Conservation (phyloP, 345 rosid genomes). For the Euclidium syriacum region DNA sequence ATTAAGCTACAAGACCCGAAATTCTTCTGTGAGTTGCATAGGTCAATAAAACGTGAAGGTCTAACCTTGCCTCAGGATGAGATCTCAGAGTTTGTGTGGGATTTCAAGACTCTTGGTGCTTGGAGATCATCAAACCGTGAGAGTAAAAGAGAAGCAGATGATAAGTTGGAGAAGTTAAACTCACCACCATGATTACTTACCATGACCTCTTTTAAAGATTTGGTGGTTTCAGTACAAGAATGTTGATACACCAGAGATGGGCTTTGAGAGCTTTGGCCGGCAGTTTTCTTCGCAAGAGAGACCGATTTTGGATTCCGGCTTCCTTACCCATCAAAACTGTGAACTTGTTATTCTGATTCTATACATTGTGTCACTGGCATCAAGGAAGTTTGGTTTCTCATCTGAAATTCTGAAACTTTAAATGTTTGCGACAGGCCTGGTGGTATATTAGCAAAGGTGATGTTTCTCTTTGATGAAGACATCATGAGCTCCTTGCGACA, state of each 20-base stretch:
- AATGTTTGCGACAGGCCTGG: constrained; percentile 51
- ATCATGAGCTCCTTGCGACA: constrained; percentile 53
- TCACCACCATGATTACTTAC: constrained; percentile 9
- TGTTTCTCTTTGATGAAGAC: constrained; percentile 33
- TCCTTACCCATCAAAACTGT: not conserved
- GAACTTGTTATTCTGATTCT: constrained; percentile 14
- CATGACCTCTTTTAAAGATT: not conserved
- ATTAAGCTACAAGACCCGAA: constrained; percentile 77
- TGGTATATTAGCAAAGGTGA: constrained; percentile 35
- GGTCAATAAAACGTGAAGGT: constrained; percentile 55
- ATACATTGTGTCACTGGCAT: not conserved
- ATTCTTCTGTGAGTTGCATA: constrained; percentile 65
- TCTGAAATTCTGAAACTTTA: constrained; percentile 41
- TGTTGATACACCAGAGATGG: constrained; percentile 1
- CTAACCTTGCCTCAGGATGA: constrained; percentile 83
- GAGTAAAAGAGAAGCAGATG: constrained; percentile 31
- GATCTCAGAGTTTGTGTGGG: constrained; percentile 81
- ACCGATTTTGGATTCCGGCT: not conserved
- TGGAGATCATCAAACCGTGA: constrained; percentile 41
- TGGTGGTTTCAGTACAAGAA: not conserved
- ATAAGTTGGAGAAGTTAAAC: constrained; percentile 21
- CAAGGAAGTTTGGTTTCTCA: not conserved
- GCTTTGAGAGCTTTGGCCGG: not conserved
- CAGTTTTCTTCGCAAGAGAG: not conserved
- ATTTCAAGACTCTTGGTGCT: constrained; percentile 77